Percentiles rank a stretch among this genome's conserved stretches.
Conservation (phyloP, 2,329 filamentous ascomycete species). For the Fusarium oxysporum region DNA sequence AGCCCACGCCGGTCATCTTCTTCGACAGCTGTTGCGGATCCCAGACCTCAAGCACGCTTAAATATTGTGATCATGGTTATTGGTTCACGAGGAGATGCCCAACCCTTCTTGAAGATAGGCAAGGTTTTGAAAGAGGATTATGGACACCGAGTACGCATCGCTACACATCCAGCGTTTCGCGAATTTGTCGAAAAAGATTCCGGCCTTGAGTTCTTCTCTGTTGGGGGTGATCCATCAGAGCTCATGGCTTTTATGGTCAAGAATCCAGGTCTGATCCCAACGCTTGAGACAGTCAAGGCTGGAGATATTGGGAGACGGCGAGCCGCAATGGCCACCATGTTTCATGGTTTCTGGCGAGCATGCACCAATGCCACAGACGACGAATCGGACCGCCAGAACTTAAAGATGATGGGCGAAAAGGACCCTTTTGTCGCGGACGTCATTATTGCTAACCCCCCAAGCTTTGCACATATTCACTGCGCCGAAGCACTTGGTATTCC, state of each 20-base stretch:
- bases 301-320: slow-evolving; percentile 78
- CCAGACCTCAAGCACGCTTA: slow-evolving; percentile 60
- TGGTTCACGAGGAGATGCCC: slow-evolving; percentile 81
- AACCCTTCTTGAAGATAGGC: slow-evolving; percentile 82
- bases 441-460: slow-evolving; percentile 88
- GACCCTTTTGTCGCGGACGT: slow-evolving; percentile 76
- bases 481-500: slow-evolving; percentile 83
- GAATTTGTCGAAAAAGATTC: slow-evolving; percentile 80
- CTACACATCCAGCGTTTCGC: slow-evolving; percentile 81
- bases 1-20: slow-evolving; percentile 45
- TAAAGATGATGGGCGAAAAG: slow-evolving; percentile 73
- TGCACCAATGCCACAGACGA: slow-evolving; percentile 81
- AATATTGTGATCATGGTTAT: slow-evolving; percentile 90
- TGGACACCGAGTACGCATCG: slow-evolving; percentile 80
- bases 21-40: slow-evolving; percentile 48
- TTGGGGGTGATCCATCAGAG: slow-evolving; percentile 82
- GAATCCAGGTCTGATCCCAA: slow-evolving; percentile 82
- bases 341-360: slow-evolving; percentile 83
- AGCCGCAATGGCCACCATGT: slow-evolving; percentile 82
- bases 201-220: slow-evolving; percentile 82
- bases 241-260: slow-evolving; percentile 92
- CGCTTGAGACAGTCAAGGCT: slow-evolving; percentile 75
- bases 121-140: slow-evolving; percentile 77
- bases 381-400: slow-evolving; percentile 65
- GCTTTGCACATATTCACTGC: slow-evolving; percentile 82